These are phyloP conservation scores for Mycena crocata DNA, from an alignment of 768 basidiomycete species.

Conservation along the genomic window DNA sequence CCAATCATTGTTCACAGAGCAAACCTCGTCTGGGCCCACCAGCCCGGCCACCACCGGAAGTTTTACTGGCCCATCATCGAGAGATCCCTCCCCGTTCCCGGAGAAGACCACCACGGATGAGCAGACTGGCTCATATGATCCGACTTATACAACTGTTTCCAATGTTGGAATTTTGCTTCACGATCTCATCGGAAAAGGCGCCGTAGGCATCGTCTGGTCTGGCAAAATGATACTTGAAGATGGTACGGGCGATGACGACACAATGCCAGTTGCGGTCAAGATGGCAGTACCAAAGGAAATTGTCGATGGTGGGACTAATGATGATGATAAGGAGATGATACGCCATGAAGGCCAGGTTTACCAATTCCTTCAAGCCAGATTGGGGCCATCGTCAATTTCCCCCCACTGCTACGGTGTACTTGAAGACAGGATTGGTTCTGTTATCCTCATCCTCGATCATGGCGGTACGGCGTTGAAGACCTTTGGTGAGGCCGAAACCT, in stretches of 20 bases:
- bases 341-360: constrained; percentile 14
- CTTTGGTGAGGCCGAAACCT: background rate
- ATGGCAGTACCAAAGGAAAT: constrained; percentile 15
- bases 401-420: constrained; percentile 22
- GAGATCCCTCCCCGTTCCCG: constrained; percentile 14
- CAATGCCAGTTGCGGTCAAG: constrained; percentile 13
- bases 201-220: constrained; percentile 19
- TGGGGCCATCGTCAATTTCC: constrained; percentile 3
- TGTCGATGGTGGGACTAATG: background rate
- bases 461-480: constrained; percentile 12
- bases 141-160: background rate
- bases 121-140: background rate
- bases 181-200: background rate
- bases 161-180: constrained; percentile 16
- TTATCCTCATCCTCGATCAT: constrained; percentile 17
- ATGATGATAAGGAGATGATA: background rate
- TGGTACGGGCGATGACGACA: background rate
- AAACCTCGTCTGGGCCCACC: constrained; percentile 7
- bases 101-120: constrained; percentile 3
- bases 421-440: constrained; percentile 11
- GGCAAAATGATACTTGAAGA: constrained; percentile 23
- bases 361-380: constrained; percentile 12
- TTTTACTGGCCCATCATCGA: background rate
- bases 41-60: constrained; percentile 14
- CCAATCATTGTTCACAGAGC: constrained; percentile 11